Percentiles rank a stretch among this genome's conserved stretches.
These are phyloP conservation scores for Moringa oleifera DNA, from an alignment of 345 rosid species.

Conservation along the genomic window DNA sequence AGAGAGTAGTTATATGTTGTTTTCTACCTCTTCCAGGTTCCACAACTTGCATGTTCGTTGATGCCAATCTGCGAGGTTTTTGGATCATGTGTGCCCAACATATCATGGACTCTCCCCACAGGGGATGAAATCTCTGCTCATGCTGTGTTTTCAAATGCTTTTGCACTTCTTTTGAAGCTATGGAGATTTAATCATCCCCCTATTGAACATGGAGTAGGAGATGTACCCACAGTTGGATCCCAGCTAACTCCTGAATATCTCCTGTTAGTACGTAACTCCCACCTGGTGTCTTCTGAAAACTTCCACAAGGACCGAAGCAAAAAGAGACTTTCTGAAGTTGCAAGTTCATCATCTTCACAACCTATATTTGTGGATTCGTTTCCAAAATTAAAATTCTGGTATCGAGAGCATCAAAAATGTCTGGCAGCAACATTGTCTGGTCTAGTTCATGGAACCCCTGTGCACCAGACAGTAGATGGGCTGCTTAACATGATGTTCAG, in stretches of 20 bases:
- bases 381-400: slow-evolving; percentile 87
- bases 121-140: slow-evolving; percentile 79
- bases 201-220: slow-evolving; percentile 82
- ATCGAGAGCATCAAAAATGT: slow-evolving; percentile 86
- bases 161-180: slow-evolving; percentile 82
- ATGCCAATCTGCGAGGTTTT: slow-evolving; percentile 96
- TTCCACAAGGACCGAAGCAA: slow-evolving; percentile 50
- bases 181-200: slow-evolving; percentile 97
- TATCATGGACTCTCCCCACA: slow-evolving; percentile 69
- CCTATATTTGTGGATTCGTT: slow-evolving; percentile 88
- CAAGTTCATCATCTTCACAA: slow-evolving; percentile 41
- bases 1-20: background rate
- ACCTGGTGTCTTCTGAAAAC: slow-evolving; percentile 57
- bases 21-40: slow-evolving; percentile 48
- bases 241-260: slow-evolving; percentile 88
- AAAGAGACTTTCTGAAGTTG: slow-evolving; percentile 56
- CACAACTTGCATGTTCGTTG: slow-evolving; percentile 87
- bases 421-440: slow-evolving; percentile 82
- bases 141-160: slow-evolving; percentile 87
- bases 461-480: slow-evolving; percentile 74
- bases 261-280: slow-evolving; percentile 76
- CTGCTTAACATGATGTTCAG: slow-evolving; percentile 79
- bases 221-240: slow-evolving; percentile 84
- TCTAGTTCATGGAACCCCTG: slow-evolving; percentile 79
- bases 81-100: slow-evolving; percentile 72